Percentiles rank a stretch among this genome's conserved stretches.
Conservation (phyloP, 768 basidiomycete species). For the Termitomyces sp. region DNA sequence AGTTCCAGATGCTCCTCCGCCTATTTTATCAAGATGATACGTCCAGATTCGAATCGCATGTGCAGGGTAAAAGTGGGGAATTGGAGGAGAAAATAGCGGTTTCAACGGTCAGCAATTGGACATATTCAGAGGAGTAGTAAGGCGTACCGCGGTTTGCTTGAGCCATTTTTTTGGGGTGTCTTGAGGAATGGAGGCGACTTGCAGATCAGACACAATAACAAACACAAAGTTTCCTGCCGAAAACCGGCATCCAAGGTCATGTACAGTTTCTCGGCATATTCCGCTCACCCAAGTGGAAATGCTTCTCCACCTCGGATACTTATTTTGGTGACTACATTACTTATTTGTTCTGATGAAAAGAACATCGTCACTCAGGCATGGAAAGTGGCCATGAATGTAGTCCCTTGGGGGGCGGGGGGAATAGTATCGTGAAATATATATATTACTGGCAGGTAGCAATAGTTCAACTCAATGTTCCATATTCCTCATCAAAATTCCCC, state of each 20-base stretch:
- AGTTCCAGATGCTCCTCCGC: conserved; percentile 76
- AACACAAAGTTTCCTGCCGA: conserved; percentile 24
- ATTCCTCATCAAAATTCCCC: background rate
- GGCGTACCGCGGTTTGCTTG: conserved; percentile 21
- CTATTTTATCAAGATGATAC: conserved; percentile 17
- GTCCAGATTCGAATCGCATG: background rate
- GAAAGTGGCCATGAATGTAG: too few relatives aligned
- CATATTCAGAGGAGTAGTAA: background rate
- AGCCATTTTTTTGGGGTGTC: conserved; percentile 28
- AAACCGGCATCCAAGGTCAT: conserved; percentile 12
- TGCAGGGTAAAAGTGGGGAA: background rate
- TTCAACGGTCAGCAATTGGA: background rate
- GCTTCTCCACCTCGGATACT: background rate
- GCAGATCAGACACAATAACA: conserved; percentile 12
- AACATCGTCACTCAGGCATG: background rate
- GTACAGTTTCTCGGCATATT: conserved; percentile 23
- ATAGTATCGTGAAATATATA: background rate
- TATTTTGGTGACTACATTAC: too few relatives aligned
- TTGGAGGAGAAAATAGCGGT: background rate
- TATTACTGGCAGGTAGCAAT: too few relatives aligned
- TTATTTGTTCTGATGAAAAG: background rate
- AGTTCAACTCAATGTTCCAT: background rate
- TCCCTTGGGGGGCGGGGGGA: background rate
- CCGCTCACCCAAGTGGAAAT: conserved; percentile 3
- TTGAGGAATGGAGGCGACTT: conserved; percentile 18